These are phyloP conservation scores for Lodderomyces pseudojiufengensis DNA, from an alignment of 1,139 yeast genomes.

Conservation along the genomic window DNA sequence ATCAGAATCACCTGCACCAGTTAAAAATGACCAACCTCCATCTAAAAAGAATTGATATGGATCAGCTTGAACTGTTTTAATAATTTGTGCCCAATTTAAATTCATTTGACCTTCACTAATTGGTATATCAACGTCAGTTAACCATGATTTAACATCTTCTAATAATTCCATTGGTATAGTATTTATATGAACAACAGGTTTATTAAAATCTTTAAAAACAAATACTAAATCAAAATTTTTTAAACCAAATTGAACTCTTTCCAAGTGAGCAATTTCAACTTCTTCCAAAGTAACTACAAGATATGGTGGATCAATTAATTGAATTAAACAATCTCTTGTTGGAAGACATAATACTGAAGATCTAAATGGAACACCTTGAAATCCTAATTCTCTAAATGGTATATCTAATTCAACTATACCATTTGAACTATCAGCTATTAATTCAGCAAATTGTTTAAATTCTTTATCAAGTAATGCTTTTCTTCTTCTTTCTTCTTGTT, in stretches of 20 bases:
- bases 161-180: conserved; percentile 91
- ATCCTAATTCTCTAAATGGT: conserved; percentile 94
- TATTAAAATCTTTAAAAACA: conserved; percentile 85
- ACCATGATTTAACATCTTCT: conserved; percentile 94
- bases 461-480: conserved; percentile 89
- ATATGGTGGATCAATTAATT: conserved; percentile 92
- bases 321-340: conserved; percentile 93
- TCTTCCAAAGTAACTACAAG: conserved; percentile 87
- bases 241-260: conserved; percentile 95
- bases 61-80: conserved; percentile 90
- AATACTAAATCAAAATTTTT: conserved; percentile 95
- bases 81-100: conserved; percentile 92
- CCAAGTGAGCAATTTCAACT: conserved; percentile 91
- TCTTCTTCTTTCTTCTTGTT: conserved; percentile 95
- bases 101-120: conserved; percentile 92
- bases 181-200: conserved; percentile 87
- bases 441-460: conserved; percentile 83
- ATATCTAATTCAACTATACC: conserved; percentile 84
- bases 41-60: conserved; percentile 91
- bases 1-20: conserved; percentile 64
- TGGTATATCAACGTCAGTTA: conserved; percentile 93
- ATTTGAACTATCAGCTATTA: conserved; percentile 81
- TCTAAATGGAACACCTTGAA: conserved; percentile 96
- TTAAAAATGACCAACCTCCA: conserved; percentile 96
- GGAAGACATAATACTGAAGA: conserved; percentile 96